These are phyloP conservation scores for Pseudogymnoascus sp. DNA, from an alignment of 2,329 filamentous ascomycete genomes.

Conservation along the genomic window DNA sequence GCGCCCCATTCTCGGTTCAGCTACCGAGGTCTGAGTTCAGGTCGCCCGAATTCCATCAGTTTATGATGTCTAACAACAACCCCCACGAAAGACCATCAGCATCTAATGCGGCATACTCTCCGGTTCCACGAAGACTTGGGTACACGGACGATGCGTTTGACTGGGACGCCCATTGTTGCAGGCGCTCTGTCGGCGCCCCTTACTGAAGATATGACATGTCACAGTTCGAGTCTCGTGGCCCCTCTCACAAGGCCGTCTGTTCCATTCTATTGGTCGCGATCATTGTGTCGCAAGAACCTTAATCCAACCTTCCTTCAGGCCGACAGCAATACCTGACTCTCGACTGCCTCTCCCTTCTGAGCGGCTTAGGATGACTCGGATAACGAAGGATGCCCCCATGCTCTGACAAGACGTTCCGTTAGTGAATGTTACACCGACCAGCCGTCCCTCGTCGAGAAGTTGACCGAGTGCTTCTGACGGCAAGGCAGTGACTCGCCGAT, in stretches of 20 bases:
- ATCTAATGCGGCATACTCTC: neutral
- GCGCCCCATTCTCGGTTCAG: conserved; percentile 2
- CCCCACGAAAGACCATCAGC: neutral
- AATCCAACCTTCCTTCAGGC: conserved; percentile 11
- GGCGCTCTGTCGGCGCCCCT: neutral
- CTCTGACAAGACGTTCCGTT: neutral
- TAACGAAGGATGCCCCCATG: neutral
- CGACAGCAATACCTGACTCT: neutral
- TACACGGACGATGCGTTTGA: neutral
- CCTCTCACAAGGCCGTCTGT: neutral
- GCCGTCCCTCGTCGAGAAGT: neutral
- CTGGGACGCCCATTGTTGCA: neutral
- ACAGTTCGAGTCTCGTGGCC: conserved; percentile 4
- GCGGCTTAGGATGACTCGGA: neutral
- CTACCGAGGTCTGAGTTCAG: neutral
- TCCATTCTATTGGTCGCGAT: neutral
- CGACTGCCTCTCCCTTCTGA: neutral
- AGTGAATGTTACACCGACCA: neutral
- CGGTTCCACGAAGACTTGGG: neutral
- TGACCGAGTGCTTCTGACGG: neutral
- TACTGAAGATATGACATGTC: neutral
- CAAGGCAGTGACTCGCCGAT: neutral
- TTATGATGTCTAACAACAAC: neutral
- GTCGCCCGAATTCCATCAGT: neutral
- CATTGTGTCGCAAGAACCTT: neutral